Base-by-base conservation (phyloP, 805 yeast genomes). In the Crinitomyces ghanaensis region DNA sequence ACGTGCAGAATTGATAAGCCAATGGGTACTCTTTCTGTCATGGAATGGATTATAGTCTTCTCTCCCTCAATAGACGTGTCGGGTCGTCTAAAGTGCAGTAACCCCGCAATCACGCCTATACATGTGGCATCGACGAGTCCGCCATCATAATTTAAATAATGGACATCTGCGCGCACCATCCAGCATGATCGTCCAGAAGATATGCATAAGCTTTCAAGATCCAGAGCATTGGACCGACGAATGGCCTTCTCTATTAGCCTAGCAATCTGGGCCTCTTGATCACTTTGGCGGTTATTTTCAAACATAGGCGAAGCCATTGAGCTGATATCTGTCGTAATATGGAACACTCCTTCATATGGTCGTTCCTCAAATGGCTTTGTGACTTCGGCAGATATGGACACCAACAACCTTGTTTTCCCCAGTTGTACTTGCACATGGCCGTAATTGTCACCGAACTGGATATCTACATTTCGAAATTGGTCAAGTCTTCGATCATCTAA, bases 121-220 rank as follows among this genome's bases (percentile, higher is more conserved):
- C 95, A 82, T 26, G 88, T 77, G 5, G 84, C 80, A 55, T 91
- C 98, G 26, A 86, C 76, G 30, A 91, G 68, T 13, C 93, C 93
- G 26, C 98, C 98, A 56, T 91, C 98, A 50, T 74, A 84, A 51
- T 85, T 79, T 37, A 91, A 58, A 47, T 82, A 81, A 50, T 85
- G 93, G 12, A 91, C 73, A 51, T 86, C 96, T 0, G 93, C 96
- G 37, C 93, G 69, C 8, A 91, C 65, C 36, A 75, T 68, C 98
- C 98, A 91, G 51, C 93, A 85, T 43, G 83, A 77, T 34, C 74
- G 69, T 2, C 96, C 97, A 0, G 95, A 93, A 15, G 81, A 71
- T 28, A 91, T 83, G 59, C 97, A 88, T 28, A 91, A 59, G 31
- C 83, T 73, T 54, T 91, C 98, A 26, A 88, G 66, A 56, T 91